phyloP scores from a whole-genome alignment of 768 basidiomycete species.

The Kwoniella heveanensis region DNA sequence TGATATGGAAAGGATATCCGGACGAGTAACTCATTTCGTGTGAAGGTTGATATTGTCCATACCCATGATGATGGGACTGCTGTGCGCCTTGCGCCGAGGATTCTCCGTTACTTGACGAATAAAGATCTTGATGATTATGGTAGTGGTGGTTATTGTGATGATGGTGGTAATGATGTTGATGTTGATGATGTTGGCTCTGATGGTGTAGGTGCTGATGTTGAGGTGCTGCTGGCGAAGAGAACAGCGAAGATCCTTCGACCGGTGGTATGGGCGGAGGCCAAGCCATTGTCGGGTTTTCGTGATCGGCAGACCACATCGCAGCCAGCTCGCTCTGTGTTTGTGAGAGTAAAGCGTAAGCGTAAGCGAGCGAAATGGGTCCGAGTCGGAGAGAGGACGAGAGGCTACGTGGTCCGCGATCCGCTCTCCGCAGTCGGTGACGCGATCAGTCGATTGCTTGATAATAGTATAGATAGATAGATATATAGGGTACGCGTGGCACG shows the following conservation, averaged over 20 bases:
- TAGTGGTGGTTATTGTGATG: constrained; percentile 5
- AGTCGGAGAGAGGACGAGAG: too few relatives aligned
- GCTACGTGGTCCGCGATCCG: too few relatives aligned
- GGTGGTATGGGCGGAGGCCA: background rate
- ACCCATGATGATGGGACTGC: background rate
- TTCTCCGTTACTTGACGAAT: background rate
- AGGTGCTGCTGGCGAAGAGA: background rate
- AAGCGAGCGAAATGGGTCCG: too few relatives aligned
- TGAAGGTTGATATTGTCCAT: background rate
- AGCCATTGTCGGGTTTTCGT: background rate
- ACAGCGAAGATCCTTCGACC: background rate
- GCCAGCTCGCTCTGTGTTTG: background rate
- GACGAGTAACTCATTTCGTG: background rate
- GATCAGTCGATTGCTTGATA: too few relatives aligned
- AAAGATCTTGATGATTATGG: background rate
- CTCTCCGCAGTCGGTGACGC: too few relatives aligned
- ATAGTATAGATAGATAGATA: too few relatives aligned
- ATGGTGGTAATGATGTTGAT: background rate
- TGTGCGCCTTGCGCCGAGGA: background rate
- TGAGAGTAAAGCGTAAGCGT: too few relatives aligned
- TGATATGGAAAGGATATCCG: background rate
- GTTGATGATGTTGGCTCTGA: constrained; percentile 3
- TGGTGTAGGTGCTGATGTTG: background rate
- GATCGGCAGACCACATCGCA: background rate
- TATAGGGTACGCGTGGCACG: too few relatives aligned